Percentiles rank a stretch among this genome's conserved stretches.
phyloP scores from a whole-genome alignment of 2,329 filamentous ascomycete genomes.

The Ilyonectria mors-panacis region DNA sequence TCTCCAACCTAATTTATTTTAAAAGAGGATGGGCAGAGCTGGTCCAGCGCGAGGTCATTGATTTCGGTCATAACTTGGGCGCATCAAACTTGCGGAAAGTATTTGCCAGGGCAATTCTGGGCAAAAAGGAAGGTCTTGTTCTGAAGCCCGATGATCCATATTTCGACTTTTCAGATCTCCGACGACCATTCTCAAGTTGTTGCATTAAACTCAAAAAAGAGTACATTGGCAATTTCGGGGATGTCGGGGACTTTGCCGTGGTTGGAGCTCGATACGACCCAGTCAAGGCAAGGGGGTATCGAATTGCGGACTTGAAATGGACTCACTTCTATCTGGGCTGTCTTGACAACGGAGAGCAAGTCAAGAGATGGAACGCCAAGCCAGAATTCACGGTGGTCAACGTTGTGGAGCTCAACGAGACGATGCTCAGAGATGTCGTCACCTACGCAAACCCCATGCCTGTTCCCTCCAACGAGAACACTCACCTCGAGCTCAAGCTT shows the following conservation, averaged over 20 bases:
- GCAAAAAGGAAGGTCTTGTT: conserved; percentile 83
- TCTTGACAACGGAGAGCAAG: conserved; percentile 76
- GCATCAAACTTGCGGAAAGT: conserved; percentile 70
- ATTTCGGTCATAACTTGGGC: conserved; percentile 71
- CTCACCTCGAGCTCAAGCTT: conserved; percentile 61
- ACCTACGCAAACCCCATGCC: conserved; percentile 61
- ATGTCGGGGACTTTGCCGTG: conserved; percentile 86
- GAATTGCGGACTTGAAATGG: conserved; percentile 73
- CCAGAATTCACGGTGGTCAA: conserved; percentile 79
- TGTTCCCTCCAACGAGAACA: conserved; percentile 57
- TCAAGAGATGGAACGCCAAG: conserved; percentile 63
- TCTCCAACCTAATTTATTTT: conserved; percentile 68
- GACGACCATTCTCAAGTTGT: conserved; percentile 58
- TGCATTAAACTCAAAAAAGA: conserved; percentile 93
- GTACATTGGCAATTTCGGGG: conserved; percentile 83
- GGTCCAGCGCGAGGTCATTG: conserved; percentile 76
- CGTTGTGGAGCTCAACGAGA: conserved; percentile 69
- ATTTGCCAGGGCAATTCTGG: conserved; percentile 77
- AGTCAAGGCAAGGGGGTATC: conserved; percentile 70
- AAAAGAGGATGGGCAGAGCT: conserved; percentile 76
- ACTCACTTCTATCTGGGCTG: conserved; percentile 88
- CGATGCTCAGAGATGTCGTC: conserved; percentile 66
- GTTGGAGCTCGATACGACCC: conserved; percentile 82
- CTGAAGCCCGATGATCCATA: conserved; percentile 87
- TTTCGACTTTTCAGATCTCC: conserved; percentile 67